Percentiles rank a stretch among this genome's conserved stretches.
These are phyloP conservation scores for Laetiporus sulphureus DNA, from an alignment of 1,284 basidiomycete genomes.

Conservation along the genomic window DNA sequence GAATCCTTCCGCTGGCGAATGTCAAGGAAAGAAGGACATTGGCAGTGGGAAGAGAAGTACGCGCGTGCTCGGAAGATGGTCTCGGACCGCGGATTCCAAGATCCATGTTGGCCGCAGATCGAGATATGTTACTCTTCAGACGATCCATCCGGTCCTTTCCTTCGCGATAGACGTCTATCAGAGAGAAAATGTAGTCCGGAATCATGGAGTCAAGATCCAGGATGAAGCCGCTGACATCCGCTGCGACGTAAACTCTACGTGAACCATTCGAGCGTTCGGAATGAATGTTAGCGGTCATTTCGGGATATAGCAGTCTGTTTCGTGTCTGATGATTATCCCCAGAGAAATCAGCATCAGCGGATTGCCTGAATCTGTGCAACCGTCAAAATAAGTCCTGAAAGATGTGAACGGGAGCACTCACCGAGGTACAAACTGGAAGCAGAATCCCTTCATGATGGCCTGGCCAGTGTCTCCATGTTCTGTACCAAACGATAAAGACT, in stretches of 20 bases:
- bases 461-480: conserved; percentile 75
- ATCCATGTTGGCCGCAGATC: too few species aligned
- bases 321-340: conserved; percentile 63
- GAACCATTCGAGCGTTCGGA: conserved; percentile 44
- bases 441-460: conserved; percentile 64
- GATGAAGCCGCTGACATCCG: conserved; percentile 81
- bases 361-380: conserved; percentile 66
- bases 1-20: conserved; percentile 78
- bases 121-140: conserved; percentile 45
- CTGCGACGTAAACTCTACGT: conserved; percentile 60
- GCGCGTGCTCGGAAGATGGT: conserved; percentile 18
- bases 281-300: conserved; percentile 72
- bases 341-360: conserved; percentile 60
- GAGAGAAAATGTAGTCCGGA: conserved; percentile 70
- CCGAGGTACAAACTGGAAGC: conserved; percentile 80
- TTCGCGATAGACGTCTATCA: conserved; percentile 80
- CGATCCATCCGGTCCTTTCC: conserved; percentile 74
- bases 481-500: conserved; percentile 65
- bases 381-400: conserved; percentile 1
- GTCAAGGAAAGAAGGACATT: conserved; percentile 68
- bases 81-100: too few species aligned
- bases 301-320: conserved; percentile 77
- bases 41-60: conserved; percentile 40
- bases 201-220: conserved; percentile 81
- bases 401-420: conserved; percentile 27